phyloP scores from a whole-genome alignment of 2,329 filamentous ascomycete genomes.

The Arachnomyces sp. region DNA sequence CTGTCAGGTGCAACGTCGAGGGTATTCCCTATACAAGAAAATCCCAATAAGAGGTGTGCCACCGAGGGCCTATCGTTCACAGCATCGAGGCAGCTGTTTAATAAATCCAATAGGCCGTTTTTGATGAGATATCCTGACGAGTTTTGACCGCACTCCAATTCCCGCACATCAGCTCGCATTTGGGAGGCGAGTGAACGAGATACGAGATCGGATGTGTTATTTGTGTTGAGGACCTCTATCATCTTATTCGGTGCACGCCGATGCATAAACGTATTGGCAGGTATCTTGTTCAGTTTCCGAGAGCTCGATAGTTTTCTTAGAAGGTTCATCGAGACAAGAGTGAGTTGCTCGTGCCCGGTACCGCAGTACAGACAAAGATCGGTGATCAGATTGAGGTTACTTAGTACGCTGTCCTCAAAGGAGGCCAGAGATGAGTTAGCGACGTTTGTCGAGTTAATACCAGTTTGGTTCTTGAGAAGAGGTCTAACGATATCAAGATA shows the following conservation, averaged over 20 bases:
- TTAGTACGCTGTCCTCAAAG: constrained; percentile 85
- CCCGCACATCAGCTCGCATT: constrained; percentile 56
- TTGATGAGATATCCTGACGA: constrained; percentile 74
- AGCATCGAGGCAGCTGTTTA: constrained; percentile 69
- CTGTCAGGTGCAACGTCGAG: constrained; percentile 61
- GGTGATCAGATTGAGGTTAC: constrained; percentile 67
- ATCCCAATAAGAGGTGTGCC: constrained; percentile 83
- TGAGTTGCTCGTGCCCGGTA: constrained; percentile 70
- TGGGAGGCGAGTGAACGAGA: constrained; percentile 62
- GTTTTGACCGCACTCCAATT: constrained; percentile 61
- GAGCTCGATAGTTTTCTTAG: constrained; percentile 82
- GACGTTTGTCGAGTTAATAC: constrained; percentile 52
- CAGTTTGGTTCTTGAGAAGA: constrained; percentile 59
- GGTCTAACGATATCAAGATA: constrained; percentile 85
- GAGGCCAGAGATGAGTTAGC: constrained; percentile 71
- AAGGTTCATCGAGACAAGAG: constrained; percentile 69
- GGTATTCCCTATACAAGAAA: constrained; percentile 63
- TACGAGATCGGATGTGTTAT: constrained; percentile 72
- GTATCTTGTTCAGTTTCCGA: constrained; percentile 65
- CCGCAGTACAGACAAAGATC: constrained; percentile 82
- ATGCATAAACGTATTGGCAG: constrained; percentile 53
- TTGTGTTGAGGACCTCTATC: constrained; percentile 76
- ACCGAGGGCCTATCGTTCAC: constrained; percentile 73
- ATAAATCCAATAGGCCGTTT: constrained; percentile 72
- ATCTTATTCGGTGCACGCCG: constrained; percentile 69